Percentiles rank a stretch among this genome's conserved stretches.
These are phyloP conservation scores for Alternaria angustiovoidea DNA, from an alignment of 2,329 filamentous ascomycete species.

Conservation along the genomic window DNA sequence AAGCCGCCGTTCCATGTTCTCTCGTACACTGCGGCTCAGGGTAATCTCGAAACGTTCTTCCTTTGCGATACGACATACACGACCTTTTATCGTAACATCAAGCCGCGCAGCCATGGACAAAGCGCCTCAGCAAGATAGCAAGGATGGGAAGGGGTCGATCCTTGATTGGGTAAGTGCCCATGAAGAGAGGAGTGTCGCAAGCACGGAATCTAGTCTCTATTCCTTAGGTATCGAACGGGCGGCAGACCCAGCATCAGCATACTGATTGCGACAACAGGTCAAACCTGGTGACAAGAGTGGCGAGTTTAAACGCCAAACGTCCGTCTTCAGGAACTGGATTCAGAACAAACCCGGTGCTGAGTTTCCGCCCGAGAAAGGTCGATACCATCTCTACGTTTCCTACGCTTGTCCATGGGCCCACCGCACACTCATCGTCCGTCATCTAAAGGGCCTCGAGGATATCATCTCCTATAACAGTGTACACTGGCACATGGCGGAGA, in stretches of 20 bases:
- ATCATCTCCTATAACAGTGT: slow-evolving; percentile 82
- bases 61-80: slow-evolving; percentile 13
- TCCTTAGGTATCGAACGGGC: neutral
- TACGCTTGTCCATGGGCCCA: slow-evolving; percentile 97
- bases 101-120: slow-evolving; percentile 26
- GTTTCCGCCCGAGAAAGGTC: slow-evolving; percentile 84
- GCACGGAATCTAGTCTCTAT: neutral
- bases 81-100: slow-evolving; percentile 22
- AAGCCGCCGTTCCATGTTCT: slow-evolving; percentile 24
- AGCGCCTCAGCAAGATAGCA: slow-evolving; percentile 4
- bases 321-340: slow-evolving; percentile 82
- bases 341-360: slow-evolving; percentile 73
- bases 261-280: slow-evolving; percentile 1
- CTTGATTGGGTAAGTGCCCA: slow-evolving; percentile 8
- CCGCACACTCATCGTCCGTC: slow-evolving; percentile 83
- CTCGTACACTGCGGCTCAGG: slow-evolving; percentile 23
- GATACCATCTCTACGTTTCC: slow-evolving; percentile 94
- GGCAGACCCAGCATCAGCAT: neutral
- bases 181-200: too few relatives aligned
- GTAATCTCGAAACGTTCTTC: slow-evolving; percentile 22
- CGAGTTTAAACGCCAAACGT: slow-evolving; percentile 90
- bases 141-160: slow-evolving; percentile 9
- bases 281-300: slow-evolving; percentile 73
- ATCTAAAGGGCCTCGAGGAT: slow-evolving; percentile 91
- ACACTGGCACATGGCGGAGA: slow-evolving; percentile 85